Evolutionary conservation across 345 rosid genomes (phyloP).

Genomic region (Gossypium sturtianum): DNA sequence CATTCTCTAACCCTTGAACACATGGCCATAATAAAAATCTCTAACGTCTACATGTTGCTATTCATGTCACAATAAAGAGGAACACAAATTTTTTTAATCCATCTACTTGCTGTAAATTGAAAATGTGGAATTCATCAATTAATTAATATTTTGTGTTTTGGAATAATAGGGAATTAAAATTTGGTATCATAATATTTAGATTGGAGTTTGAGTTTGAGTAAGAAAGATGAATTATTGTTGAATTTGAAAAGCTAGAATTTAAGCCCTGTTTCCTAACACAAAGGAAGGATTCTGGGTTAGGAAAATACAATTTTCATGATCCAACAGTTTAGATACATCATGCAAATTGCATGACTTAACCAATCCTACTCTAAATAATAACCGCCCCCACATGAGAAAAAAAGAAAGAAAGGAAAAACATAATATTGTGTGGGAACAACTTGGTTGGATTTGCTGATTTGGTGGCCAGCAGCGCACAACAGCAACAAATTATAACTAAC

Average conservation of each 20-base stretch:
- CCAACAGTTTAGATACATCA: not conserved
- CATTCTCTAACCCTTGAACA: not conserved
- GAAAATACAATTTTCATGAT: not conserved
- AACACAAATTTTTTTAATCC: not conserved
- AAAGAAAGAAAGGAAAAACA: no score
- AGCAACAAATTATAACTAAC: not conserved
- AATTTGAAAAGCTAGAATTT: no score
- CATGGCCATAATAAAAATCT: not conserved
- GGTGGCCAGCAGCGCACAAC: conserved; percentile 28
- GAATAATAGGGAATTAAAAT: no score
- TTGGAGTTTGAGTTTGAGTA: no score
- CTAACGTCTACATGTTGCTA: not conserved
- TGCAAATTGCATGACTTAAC: not conserved
- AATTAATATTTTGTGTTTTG: not conserved
- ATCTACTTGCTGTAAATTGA: not conserved
- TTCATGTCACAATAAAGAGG: not conserved
- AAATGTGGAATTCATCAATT: not conserved
- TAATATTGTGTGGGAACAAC: not conserved
- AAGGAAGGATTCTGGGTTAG: no score
- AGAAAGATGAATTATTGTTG: no score
- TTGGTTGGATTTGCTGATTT: conserved; percentile 17
- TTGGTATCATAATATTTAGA: no score
- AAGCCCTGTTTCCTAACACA: no score
- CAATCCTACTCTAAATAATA: no score
- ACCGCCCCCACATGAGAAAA: no score